phyloP scores from a whole-genome alignment of 2,329 filamentous ascomycete genomes.

The Penicillium nordicum region DNA sequence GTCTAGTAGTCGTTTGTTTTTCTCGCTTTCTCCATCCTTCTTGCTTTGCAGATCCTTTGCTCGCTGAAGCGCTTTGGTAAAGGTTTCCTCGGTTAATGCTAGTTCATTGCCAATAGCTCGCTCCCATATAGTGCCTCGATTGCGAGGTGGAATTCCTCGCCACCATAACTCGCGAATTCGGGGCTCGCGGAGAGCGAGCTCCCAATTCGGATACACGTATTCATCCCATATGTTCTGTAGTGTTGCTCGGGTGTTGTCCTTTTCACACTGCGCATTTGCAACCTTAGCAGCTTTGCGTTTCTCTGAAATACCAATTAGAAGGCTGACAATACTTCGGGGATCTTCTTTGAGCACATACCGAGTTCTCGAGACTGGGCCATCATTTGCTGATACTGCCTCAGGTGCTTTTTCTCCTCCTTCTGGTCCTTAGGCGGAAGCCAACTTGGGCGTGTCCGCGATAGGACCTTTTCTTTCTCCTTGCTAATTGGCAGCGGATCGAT shows the following conservation, averaged over 20 bases:
- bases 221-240: conserved; percentile 61
- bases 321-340: background rate
- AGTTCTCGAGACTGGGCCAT: conserved; percentile 60
- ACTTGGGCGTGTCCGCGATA: conserved; percentile 64
- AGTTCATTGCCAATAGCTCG: conserved; percentile 61
- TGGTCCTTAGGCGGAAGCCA: conserved; percentile 71
- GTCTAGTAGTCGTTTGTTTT: conserved; percentile 45
- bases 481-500: conserved; percentile 65
- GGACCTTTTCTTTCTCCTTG: conserved; percentile 63
- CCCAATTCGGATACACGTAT: conserved; percentile 59
- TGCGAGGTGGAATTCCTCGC: conserved; percentile 58
- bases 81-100: conserved; percentile 54
- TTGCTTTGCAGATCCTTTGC: conserved; percentile 49
- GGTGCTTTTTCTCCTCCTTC: conserved; percentile 82
- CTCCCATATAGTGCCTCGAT: conserved; percentile 57
- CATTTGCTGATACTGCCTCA: conserved; percentile 68
- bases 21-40: conserved; percentile 43
- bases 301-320: conserved; percentile 34
- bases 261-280: conserved; percentile 48
- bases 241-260: conserved; percentile 51
- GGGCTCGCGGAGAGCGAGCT: conserved; percentile 51
- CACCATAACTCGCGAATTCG: conserved; percentile 62
- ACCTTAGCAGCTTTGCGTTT: conserved; percentile 49
- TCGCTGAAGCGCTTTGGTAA: conserved; percentile 55
- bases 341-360: conserved; percentile 38